A percentile compares a stretch with the other conserved stretches of the same genome.
These are phyloP conservation scores for Pythium monospermum DNA, from an alignment of 352 stramenopile species.

Conservation along the genomic window DNA sequence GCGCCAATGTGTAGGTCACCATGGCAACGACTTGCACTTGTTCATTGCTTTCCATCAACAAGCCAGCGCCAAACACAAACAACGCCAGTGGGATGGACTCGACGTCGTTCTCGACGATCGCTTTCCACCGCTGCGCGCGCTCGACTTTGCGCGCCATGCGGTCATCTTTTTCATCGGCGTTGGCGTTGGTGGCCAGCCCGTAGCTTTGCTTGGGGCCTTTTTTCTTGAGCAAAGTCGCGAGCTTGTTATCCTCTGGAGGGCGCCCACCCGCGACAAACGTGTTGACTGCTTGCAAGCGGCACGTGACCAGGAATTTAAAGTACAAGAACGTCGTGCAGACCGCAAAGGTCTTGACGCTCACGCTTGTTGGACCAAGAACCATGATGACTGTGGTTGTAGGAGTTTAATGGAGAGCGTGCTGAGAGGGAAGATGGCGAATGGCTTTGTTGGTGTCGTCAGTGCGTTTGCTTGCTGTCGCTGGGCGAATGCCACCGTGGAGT, in stretches of 20 bases:
- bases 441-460: background rate
- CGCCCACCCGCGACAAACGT: slow-evolving; percentile 25
- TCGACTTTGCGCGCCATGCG: background rate
- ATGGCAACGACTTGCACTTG: slow-evolving; percentile 30
- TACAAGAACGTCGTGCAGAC: slow-evolving; percentile 15
- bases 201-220: slow-evolving; percentile 28
- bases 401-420: background rate
- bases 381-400: background rate
- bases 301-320: slow-evolving; percentile 30
- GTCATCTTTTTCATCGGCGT: slow-evolving; percentile 10
- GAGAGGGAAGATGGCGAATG: background rate
- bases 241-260: slow-evolving; percentile 28
- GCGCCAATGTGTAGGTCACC: slow-evolving; percentile 23
- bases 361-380: background rate
- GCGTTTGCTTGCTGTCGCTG: too few relatives aligned
- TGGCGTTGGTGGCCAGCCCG: slow-evolving; percentile 10
- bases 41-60: slow-evolving; percentile 33
- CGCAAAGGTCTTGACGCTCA: slow-evolving; percentile 1
- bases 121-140: slow-evolving; percentile 24
- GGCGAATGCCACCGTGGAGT: background rate
- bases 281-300: slow-evolving; percentile 28
- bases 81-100: slow-evolving; percentile 59
- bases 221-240: slow-evolving; percentile 10
- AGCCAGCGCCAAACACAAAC: slow-evolving; percentile 38
- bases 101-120: slow-evolving; percentile 35